Base-by-base conservation (phyloP, 2,329 filamentous ascomycete genomes). In the Botrytis fragariae region DNA sequence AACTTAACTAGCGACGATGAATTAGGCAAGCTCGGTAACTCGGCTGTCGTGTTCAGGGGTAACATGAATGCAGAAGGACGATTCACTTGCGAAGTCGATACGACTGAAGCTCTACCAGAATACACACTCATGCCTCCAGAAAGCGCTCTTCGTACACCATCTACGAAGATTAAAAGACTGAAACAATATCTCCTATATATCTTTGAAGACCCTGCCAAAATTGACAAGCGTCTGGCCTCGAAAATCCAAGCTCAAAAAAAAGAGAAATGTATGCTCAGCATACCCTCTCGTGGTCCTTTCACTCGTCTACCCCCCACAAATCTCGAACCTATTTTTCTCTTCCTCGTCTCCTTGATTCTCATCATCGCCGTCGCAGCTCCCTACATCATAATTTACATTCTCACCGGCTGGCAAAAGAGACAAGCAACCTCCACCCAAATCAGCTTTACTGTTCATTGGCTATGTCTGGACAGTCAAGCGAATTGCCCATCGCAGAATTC, bases 1-100 rank as follows among this genome's bases (percentile, higher is more conserved):
- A 48, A 39, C 7, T 10, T 42, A 18, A 14, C 18, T 37, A 51
- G 54, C 10, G 54, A 68, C 18, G 35, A 71, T 29, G 29, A 69
- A 3, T 18, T 59, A n/a, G 71, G 39, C 48, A 72, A 51, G 32
- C 45, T 72, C 42, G 54, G 71, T 14, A 61, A 37, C 44, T n/a
- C n/a, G 6, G 29, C 22, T 25, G 10, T 69, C 6, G 14, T 18
- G 16, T 39, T 69, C 39, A 72, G 39, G 39, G 12, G 62, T 20
- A 35, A 37, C 37, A 14, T 16, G 10, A 29, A 37, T 25, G n/a
- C 18, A 22, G 22, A 69, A 42, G 62, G 14, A 44, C 12, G 10
- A 42, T 71, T 51, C 35, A 64, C 6, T 32, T 65, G 69, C 42
- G 18, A 63, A 44, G 59, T 39, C 0, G 42, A 20, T 1, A 39